Evolutionary conservation across 1,284 basidiomycete genomes (phyloP).

Genomic region (Moesziomyces parantarcticus): DNA sequence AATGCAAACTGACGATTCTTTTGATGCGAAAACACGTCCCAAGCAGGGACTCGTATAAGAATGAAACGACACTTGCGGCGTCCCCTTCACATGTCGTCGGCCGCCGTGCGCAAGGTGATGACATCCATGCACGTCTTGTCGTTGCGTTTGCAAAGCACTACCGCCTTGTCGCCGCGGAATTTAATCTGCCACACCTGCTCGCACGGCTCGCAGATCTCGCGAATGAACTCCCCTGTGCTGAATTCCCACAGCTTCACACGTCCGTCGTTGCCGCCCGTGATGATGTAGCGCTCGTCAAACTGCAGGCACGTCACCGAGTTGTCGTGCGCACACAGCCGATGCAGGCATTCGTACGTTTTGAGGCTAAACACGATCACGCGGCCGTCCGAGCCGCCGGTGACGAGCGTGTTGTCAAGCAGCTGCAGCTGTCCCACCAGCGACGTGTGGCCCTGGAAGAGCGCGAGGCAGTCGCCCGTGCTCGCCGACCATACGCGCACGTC

Average conservation of each 20-base stretch:
- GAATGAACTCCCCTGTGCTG: conserved; percentile 57
- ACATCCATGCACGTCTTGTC: conserved; percentile 92
- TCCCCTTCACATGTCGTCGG: conserved; percentile 46
- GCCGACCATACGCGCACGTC: conserved; percentile 66
- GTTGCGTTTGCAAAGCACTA: conserved; percentile 82
- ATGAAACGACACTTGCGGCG: too few species aligned
- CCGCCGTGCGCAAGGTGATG: conserved; percentile 65
- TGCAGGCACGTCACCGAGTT: conserved; percentile 90
- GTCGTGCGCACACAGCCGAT: conserved; percentile 75
- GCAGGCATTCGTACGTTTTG: conserved; percentile 71
- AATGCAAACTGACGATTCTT: too few species aligned
- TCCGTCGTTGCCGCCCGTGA: conserved; percentile 86
- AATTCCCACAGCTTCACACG: conserved; percentile 83
- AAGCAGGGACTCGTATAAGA: too few species aligned
- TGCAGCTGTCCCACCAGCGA: conserved; percentile 94
- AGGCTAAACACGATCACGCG: conserved; percentile 90
- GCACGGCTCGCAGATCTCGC: conserved; percentile 68
- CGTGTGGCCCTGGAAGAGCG: conserved; percentile 90
- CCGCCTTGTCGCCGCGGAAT: conserved; percentile 81
- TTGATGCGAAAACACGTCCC: too few species aligned
- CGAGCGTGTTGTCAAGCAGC: conserved; percentile 78
- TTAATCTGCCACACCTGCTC: conserved; percentile 88
- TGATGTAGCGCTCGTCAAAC: conserved; percentile 75
- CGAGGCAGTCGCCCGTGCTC: conserved; percentile 82
- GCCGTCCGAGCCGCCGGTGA: conserved; percentile 92